Conservation (phyloP, 805 yeast species). For the Wickerhamia fluorescens region DNA sequence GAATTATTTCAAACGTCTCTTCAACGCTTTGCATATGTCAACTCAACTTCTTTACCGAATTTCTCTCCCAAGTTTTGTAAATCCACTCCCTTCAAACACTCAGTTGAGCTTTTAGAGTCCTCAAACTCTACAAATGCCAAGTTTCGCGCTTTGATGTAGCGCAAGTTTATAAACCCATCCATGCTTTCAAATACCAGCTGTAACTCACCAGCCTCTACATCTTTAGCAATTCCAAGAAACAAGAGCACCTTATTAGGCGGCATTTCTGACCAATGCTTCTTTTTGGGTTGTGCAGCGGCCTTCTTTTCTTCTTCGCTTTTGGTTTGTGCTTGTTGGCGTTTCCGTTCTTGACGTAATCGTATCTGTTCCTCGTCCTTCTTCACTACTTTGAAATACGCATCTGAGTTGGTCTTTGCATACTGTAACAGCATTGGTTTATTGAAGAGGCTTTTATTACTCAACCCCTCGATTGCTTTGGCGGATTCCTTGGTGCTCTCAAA, state of each 20-base stretch:
- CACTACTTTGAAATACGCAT: constrained; percentile 16
- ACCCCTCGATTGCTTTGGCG: constrained; percentile 33
- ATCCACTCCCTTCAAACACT: constrained; percentile 14
- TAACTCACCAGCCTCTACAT: constrained; percentile 21
- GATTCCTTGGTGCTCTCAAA: constrained; percentile 40
- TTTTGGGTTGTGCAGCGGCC: constrained; percentile 8
- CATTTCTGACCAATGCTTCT: constrained; percentile 10
- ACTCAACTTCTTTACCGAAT: constrained; percentile 16
- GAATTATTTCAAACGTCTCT: no score
- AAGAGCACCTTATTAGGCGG: constrained; percentile 71
- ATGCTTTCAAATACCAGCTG: constrained; percentile 38
- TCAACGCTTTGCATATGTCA: constrained; percentile 26
- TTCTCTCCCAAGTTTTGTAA: constrained; percentile 3
- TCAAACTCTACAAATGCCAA: constrained; percentile 81
- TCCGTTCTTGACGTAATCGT: constrained; percentile 13
- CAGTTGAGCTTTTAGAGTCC: constrained; percentile 43
- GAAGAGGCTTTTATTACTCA: constrained; percentile 36
- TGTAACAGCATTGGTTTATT: constrained; percentile 43
- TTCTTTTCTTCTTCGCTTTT: constrained; percentile 9
- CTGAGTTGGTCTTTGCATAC: constrained; percentile 40
- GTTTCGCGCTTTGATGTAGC: constrained; percentile 58
- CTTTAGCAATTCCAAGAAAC: constrained; percentile 41
- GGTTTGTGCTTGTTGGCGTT: constrained; percentile 9
- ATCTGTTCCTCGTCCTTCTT: constrained; percentile 14
- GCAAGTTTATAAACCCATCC: constrained; percentile 59